Conservation (phyloP, 768 basidiomycete species). For the Mycena filopes region DNA sequence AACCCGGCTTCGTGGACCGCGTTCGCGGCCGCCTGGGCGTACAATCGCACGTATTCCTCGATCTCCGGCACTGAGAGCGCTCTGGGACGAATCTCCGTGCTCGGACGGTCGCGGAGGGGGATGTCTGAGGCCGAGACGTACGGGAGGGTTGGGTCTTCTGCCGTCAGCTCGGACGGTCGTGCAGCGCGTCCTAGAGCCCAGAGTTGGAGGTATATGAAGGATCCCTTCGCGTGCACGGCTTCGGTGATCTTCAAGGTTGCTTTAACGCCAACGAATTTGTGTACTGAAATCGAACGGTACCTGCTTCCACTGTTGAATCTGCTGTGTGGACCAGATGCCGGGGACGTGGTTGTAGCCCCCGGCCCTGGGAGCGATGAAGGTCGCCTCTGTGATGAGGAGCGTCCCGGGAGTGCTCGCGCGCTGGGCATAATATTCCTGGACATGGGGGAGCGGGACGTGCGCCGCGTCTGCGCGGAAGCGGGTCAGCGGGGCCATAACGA, state of each 20-base stretch:
- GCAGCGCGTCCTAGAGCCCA: constrained; percentile 66
- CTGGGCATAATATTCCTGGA: constrained; percentile 59
- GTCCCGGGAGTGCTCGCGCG: constrained; percentile 60
- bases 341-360: constrained; percentile 63
- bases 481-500: constrained; percentile 66
- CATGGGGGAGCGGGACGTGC: constrained; percentile 41
- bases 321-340: constrained; percentile 71
- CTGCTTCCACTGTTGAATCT: constrained; percentile 67
- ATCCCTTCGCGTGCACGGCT: constrained; percentile 62
- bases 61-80: constrained; percentile 61
- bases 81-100: constrained; percentile 42
- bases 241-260: constrained; percentile 56
- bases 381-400: constrained; percentile 68
- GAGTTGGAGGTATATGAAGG: constrained; percentile 64
- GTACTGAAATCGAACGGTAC: constrained; percentile 45
- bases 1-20: constrained; percentile 66
- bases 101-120: constrained; percentile 26
- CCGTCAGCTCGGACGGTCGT: constrained; percentile 41
- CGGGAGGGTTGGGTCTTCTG: constrained; percentile 47
- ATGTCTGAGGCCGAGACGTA: constrained; percentile 50
- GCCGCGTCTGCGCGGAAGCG: constrained; percentile 39
- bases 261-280: background rate
- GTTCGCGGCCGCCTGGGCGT: constrained; percentile 48
- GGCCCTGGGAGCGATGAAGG: constrained; percentile 59
- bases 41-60: constrained; percentile 59